Evolutionary conservation across 805 yeast genomes (phyloP), one percentile per base, ranked within the genome.

Genomic region (Kurtzmaniella fragi): DNA sequence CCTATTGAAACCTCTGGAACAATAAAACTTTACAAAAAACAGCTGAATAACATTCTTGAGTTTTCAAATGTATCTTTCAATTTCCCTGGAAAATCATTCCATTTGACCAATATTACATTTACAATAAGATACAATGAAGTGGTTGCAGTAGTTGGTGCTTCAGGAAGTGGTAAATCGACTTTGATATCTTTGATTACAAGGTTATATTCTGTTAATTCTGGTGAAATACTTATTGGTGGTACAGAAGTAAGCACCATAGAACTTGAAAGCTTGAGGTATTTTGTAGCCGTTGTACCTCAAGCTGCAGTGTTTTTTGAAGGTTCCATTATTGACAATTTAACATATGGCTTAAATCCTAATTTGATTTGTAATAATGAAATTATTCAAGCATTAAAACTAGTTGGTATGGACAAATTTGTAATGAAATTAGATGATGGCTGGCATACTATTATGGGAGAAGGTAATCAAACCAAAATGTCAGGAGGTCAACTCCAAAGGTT

Each of bases 151-250:
- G 77, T 82, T 3, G 99, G 99, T 0, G 78, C 75, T 28, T 86
- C 97, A 2, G 99, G 99, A 0, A 74, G 83, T 11, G 99, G 99
- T 0, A 93, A 93, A 58, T 84, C 96, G 0, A 88, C 98, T 0
- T 44, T 91, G 1, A 60, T 78, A 0, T 64, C 71, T 1, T 48
- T 90, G 10, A 45, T 90, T 0, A 58, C 80, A 1, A 64, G 82
- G 36, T 57, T 90, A 1, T 78, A 78, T 43, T 56, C 55, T 1
- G 61, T 70, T 2, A 47, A 59, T 2, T 46, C 59, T 0, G 72
- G 77, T 0, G 38, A 61, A 0, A 60, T 83, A 2, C 49, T 53
- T 8, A 44, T 83, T 7, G 75, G 70, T 31, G 78, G 74, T 0
- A 46, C 50, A 2, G 78, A 79, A 42, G 62, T 86, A 1, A 57